phyloP scores from a whole-genome alignment of 768 basidiomycete species.

The Mycena pura region DNA sequence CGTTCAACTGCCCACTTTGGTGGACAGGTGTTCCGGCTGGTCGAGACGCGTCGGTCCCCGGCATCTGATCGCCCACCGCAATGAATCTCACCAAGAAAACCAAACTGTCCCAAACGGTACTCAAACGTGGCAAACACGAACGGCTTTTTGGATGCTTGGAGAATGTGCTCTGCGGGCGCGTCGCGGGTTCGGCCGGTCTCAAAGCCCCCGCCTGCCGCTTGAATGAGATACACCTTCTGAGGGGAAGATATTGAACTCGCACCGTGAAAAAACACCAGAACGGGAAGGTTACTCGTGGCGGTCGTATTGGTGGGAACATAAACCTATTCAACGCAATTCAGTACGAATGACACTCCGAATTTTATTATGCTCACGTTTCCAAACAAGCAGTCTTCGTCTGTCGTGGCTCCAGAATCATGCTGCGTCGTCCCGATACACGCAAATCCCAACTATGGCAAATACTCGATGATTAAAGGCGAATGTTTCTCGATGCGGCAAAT shows the following conservation, averaged over 20 bases:
- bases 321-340: slow-evolving; percentile 13
- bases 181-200: slow-evolving; percentile 44
- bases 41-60: too few relatives aligned
- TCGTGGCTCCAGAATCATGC: slow-evolving; percentile 33
- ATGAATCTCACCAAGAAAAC: slow-evolving; percentile 42
- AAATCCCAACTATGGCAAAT: slow-evolving; percentile 38
- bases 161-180: slow-evolving; percentile 38
- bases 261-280: slow-evolving; percentile 54
- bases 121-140: slow-evolving; percentile 50
- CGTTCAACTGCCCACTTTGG: slow-evolving; percentile 43
- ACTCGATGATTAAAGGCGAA: background rate
- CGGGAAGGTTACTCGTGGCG: slow-evolving; percentile 26
- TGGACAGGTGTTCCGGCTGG: slow-evolving; percentile 43
- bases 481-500: background rate
- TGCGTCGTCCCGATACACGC: slow-evolving; percentile 43
- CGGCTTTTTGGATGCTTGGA: slow-evolving; percentile 38
- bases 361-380: slow-evolving; percentile 41
- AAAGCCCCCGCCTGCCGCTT: slow-evolving; percentile 46
- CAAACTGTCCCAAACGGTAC: slow-evolving; percentile 50
- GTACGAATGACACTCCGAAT: background rate
- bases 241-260: background rate
- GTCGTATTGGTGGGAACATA: slow-evolving; percentile 23
- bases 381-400: slow-evolving; percentile 51
- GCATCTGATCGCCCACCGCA: background rate
- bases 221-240: background rate